Evolutionary conservation across 1,284 basidiomycete species (phyloP), one percentile per base, ranked within the genome.

Genomic region (Ceratobasidium sp.): DNA sequence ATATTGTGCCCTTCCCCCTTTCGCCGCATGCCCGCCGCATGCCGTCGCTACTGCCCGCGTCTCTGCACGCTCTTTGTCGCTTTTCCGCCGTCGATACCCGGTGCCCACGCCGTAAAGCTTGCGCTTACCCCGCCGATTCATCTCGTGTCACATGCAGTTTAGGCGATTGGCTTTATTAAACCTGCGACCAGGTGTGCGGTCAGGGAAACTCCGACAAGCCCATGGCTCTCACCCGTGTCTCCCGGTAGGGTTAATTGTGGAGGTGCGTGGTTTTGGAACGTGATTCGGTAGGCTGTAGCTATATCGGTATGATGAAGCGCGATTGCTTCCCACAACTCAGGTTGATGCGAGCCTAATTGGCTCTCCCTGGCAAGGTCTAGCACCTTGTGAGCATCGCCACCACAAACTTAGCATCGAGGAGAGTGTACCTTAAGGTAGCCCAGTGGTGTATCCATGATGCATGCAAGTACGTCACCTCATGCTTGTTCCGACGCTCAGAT

Each of bases 171-270:
- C 73, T 75, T 75, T 48, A 75, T 75, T 75, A 65, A 66, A 62
- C 73, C 33, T 44, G 30, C 52, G 35, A 35, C 71, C 73, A 50
- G 41, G 48, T 4, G 4, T 66, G 23, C 62, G 73, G 73, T n/a
- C n/a, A 57, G 35, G 23, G 20, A 75, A 75, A 75, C 73, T 75
- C 73, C 73, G 73, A 62, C 62, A 35, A 30, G 8, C 62, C 48
- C 73, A 35, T 75, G 46, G 62, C 62, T 46, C 44, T 59, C 55
- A n/a, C 5, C 46, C 50, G 73, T 50, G 62, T n/a, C 73, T 20
- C 27, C 73, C 62, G 62, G 62, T 46, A 65, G 73, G 73, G 73
- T 75, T 75, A 75, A 75, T 75, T 75, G 73, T 55, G 62, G 62
- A 75, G 73, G 48, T 75, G 73, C 48, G 62, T 66, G 46, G 48